Evolutionary conservation across 1,284 basidiomycete genomes (phyloP), one percentile per base, ranked within the genome.

Genomic region (Ganoderma sinense): DNA sequence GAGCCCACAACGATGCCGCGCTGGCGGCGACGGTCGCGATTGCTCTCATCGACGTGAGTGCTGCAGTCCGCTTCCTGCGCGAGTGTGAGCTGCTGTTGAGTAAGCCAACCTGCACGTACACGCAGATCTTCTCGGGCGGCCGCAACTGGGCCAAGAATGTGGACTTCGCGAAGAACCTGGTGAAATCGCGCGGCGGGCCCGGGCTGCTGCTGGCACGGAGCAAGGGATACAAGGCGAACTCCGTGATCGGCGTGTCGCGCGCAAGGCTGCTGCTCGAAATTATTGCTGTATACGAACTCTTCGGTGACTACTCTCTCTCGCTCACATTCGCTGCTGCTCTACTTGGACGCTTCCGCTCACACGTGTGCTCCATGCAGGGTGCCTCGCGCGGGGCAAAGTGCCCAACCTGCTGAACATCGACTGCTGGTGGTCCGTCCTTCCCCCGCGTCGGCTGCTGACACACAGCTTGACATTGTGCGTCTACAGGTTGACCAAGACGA

Each of bases 101-200:
- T 51, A 36, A 56, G 31, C 48, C 43, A 20, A 33, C 39, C 60
- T 58, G 40, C 55, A 36, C 36, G 36, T n/a, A 41, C 23, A 23
- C 53, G 64, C 80, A 88, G 82, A 88, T 86, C 69, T 85, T 86
- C 75, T 82, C 82, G 43, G 83, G 82, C 40, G 84, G 82, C 53
- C 77, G 78, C 40, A 81, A 82, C 41, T 86, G 83, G 83, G 69
- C 75, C 65, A 82, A 82, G 69, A 84, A 85, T 72, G 80, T 86
- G 72, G 79, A 78, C 26, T 73, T 84, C 58, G 83, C 83, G 33
- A 84, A 84, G 75, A 77, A 77, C 45, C 77, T 85, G 64, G 81
- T 85, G 53, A 78, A 81, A 67, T 74, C 81, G 74, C 82, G 82
- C 75, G 85, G 84, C 64, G 78, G 79, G 64, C 80, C 79, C 26